Percentiles rank a stretch among this genome's conserved stretches.
Evolutionary conservation across 345 rosid species (phyloP).

Genomic region (Noccaea bulbosa): DNA sequence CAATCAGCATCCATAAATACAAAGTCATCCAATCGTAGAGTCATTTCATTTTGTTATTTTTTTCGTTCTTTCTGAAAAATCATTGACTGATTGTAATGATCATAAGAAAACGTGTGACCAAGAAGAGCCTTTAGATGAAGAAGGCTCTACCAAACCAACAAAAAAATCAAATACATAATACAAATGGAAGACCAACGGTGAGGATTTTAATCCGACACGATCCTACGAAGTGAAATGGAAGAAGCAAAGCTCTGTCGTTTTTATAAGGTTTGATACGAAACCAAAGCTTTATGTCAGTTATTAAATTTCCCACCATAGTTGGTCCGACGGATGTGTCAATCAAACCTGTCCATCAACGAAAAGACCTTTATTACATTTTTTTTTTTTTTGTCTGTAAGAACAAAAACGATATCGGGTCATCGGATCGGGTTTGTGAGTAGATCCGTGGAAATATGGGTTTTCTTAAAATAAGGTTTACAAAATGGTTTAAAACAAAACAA

Average conservation of each 20-base stretch:
- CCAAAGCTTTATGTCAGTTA: conserved; percentile 39
- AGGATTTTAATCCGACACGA: conserved; percentile 20
- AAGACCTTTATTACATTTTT: conserved; percentile 34
- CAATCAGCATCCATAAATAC: neutral
- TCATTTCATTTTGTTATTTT: neutral
- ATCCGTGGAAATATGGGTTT: conserved; percentile 18
- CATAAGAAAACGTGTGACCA: conserved; percentile 20
- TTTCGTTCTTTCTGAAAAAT: neutral
- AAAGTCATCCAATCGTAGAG: neutral
- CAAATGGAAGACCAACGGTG: conserved; percentile 30
- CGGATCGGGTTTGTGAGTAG: conserved; percentile 18
- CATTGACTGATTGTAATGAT: conserved; percentile 1
- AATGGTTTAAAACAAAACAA: neutral
- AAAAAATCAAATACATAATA: neutral
- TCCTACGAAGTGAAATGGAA: conserved; percentile 19
- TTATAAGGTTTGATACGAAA: conserved; percentile 27
- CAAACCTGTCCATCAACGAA: conserved; percentile 53
- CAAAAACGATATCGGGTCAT: neutral
- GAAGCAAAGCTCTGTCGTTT: conserved; percentile 38
- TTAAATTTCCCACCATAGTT: conserved; percentile 38
- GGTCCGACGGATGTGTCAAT: conserved; percentile 45
- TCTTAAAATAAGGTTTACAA: neutral
- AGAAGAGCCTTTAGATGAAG: conserved; percentile 13
- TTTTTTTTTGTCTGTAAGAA: neutral
- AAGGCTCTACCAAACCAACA: neutral